Percentiles rank a stretch among this genome's conserved stretches.
Conservation (phyloP, 306 rosid species). For the Rosa multiflora region DNA sequence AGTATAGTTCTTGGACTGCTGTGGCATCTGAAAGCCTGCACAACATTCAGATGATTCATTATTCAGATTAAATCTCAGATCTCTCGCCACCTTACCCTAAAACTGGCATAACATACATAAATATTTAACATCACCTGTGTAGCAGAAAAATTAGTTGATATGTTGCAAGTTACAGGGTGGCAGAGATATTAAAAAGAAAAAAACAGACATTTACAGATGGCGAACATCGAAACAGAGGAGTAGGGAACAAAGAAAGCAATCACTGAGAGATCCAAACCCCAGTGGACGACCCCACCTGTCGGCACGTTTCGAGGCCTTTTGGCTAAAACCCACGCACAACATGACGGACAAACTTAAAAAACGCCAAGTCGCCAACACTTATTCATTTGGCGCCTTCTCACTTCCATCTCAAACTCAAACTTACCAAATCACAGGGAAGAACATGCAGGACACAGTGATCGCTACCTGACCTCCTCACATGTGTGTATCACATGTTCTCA, state of each 20-base stretch:
- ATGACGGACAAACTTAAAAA: conserved; percentile 27
- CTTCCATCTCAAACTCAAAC: background rate
- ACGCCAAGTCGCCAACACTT: background rate
- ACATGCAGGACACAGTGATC: background rate
- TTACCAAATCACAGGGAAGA: background rate
- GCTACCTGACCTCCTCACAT: background rate
- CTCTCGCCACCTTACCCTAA: background rate
- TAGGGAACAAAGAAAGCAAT: background rate
- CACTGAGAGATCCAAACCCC: conserved; percentile 34
- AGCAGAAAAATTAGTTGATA: too few relatives aligned
- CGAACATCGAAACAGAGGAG: background rate
- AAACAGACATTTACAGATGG: background rate
- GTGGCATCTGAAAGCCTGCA: background rate
- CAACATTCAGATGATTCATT: background rate
- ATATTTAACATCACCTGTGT: too few relatives aligned
- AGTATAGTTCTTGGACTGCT: background rate
- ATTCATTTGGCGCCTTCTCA: background rate
- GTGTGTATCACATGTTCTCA: background rate
- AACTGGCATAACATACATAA: background rate
- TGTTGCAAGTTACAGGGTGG: background rate
- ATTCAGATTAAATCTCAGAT: background rate
- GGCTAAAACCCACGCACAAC: conserved; percentile 23
- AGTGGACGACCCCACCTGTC: conserved; percentile 30
- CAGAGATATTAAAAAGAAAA: background rate
- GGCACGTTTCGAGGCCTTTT: conserved; percentile 14